These are phyloP conservation scores for Claviceps sp. DNA, from an alignment of 2,329 filamentous ascomycete genomes.

Conservation along the genomic window DNA sequence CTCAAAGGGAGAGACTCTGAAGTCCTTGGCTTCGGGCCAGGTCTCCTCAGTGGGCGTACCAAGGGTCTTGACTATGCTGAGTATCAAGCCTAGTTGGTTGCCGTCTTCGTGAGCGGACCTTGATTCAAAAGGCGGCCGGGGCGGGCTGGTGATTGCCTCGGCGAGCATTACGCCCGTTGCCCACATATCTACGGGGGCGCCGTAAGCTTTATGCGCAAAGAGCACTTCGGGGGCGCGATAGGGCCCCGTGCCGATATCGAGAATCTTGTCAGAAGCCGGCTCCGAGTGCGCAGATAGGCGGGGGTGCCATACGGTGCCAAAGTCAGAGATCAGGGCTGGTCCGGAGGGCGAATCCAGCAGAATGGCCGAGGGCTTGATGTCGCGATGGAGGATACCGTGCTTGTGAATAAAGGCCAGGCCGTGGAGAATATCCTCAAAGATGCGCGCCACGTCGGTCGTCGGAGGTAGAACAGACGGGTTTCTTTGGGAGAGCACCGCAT, in stretches of 20 bases:
- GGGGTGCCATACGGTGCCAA: conserved; percentile 80
- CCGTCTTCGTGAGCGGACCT: conserved; percentile 62
- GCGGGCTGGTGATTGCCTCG: conserved; percentile 48
- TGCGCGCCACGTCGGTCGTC: conserved; percentile 21
- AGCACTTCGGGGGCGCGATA: conserved; percentile 85
- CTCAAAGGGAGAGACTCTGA: conserved; percentile 71
- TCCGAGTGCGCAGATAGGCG: conserved; percentile 46
- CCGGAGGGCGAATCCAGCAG: conserved; percentile 54
- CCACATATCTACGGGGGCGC: conserved; percentile 72
- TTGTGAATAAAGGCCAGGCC: conserved; percentile 61
- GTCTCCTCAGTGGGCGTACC: conserved; percentile 68
- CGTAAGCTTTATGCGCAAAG: conserved; percentile 70
- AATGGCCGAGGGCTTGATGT: conserved; percentile 87
- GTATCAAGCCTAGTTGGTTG: conserved; percentile 79
- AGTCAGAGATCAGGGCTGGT: conserved; percentile 73
- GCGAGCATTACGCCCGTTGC: conserved; percentile 71
- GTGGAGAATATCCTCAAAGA: conserved; percentile 53
- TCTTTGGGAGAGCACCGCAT: conserved; percentile 12
- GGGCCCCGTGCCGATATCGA: conserved; percentile 84
- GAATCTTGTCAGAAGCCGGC: conserved; percentile 57
- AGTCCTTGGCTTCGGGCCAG: conserved; percentile 67
- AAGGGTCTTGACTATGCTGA: conserved; percentile 83
- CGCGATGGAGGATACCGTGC: conserved; percentile 74
- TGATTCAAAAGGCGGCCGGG: conserved; percentile 65
- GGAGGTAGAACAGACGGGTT: conserved; percentile 13